These are phyloP conservation scores for Cladosporium cucumerinum DNA, from an alignment of 2,329 filamentous ascomycete species.

Conservation along the genomic window DNA sequence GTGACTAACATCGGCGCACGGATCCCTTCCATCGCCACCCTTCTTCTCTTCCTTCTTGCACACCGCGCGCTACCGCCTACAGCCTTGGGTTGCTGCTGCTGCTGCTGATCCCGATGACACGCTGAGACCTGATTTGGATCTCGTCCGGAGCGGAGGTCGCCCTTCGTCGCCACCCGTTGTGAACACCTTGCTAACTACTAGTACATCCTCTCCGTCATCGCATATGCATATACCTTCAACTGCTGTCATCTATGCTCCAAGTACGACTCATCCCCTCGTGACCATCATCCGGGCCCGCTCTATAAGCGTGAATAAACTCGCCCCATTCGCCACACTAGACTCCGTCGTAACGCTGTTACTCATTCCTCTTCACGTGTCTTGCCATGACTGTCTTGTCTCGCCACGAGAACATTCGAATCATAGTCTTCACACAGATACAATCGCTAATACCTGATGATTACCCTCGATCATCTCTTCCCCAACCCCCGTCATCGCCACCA, in stretches of 20 bases:
- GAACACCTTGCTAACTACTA: neutral
- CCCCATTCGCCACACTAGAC: conserved; percentile 1
- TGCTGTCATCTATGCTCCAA: neutral
- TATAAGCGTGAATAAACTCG: conserved; percentile 13
- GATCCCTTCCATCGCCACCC: neutral
- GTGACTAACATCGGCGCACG: neutral
- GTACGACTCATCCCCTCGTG: neutral
- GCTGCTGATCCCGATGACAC: neutral
- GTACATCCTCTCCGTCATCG: neutral
- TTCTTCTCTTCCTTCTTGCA: neutral
- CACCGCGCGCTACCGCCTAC: neutral
- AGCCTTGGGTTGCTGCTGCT: neutral
- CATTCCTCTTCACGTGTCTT: conserved; percentile 8
- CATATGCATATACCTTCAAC: neutral
- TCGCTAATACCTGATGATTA: too few species aligned
- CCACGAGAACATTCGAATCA: neutral
- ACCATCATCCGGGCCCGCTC: conserved; percentile 7
- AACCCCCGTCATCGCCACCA: conserved; percentile 3
- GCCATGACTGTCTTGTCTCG: neutral
- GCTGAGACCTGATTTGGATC: neutral
- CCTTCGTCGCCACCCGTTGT: neutral
- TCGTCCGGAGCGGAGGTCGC: too few species aligned
- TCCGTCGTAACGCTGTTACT: conserved; percentile 9
- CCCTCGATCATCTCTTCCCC: neutral
- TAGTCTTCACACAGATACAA: conserved; percentile 1